These are phyloP conservation scores for Acanthamoeba culbertsoni DNA, from an alignment of 208 protist species.

Conservation along the genomic window DNA sequence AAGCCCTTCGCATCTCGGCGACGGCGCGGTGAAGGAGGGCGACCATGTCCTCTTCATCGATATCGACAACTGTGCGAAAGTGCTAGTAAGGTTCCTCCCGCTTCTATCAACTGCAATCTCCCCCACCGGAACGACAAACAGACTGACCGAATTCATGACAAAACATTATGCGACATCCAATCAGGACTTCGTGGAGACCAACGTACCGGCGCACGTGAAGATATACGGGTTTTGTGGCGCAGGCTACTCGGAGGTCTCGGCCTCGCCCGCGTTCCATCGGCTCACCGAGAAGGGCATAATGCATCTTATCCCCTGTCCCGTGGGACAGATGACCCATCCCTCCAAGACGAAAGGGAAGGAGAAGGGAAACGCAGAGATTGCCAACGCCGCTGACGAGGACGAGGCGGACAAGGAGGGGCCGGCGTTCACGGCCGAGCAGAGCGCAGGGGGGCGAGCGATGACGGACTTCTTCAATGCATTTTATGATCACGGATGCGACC, in stretches of 20 bases:
- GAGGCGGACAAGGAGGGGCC: not conserved
- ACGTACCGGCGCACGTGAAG: not conserved
- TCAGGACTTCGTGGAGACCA: slow-evolving; percentile 47
- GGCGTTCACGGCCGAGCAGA: not conserved
- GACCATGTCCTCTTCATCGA: slow-evolving; percentile 40
- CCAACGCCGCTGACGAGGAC: not conserved
- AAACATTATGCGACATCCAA: not conserved
- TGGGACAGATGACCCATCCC: not conserved
- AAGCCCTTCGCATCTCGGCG: not conserved
- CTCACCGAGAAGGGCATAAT: not conserved
- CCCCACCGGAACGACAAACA: too few species aligned
- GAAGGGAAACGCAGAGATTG: not conserved
- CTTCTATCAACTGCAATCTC: too few species aligned
- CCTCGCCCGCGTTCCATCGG: not conserved
- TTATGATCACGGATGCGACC: slow-evolving; percentile 22
- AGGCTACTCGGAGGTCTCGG: not conserved
- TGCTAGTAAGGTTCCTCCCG: not conserved
- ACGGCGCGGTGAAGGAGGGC: not conserved
- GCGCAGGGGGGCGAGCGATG: not conserved
- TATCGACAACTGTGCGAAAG: slow-evolving; percentile 44
- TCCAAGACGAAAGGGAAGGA: too few species aligned
- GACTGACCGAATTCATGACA: not conserved
- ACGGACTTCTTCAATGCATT: slow-evolving; percentile 24
- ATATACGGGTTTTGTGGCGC: slow-evolving; percentile 16
- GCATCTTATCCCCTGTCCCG: slow-evolving; percentile 16